Percentiles rank a stretch among this genome's conserved stretches.
Evolutionary conservation across 2,329 filamentous ascomycete genomes (phyloP).

Genomic region (Trichoderma citrinoviride): DNA sequence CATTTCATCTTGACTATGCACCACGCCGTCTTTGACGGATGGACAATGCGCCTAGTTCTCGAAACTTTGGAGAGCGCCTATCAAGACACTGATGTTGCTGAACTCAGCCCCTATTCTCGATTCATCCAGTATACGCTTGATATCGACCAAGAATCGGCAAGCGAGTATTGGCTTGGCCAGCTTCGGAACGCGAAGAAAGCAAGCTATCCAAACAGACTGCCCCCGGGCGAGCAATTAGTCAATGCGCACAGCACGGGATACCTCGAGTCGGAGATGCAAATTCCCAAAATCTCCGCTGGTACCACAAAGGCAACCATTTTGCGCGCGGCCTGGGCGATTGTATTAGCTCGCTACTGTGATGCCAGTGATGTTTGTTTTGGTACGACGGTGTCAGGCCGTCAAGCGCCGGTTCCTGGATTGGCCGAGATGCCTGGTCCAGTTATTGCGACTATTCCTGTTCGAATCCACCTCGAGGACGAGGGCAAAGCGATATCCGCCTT

Average conservation of each 20-base stretch:
- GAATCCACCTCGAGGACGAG: conserved; percentile 14
- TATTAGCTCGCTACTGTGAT: conserved; percentile 24
- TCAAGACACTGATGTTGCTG: neutral
- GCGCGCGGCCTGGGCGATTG: conserved; percentile 26
- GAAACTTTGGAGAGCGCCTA: conserved; percentile 20
- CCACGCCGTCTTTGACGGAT: conserved; percentile 33
- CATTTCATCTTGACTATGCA: conserved; percentile 30
- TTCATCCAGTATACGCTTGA: conserved; percentile 6
- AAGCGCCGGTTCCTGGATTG: conserved; percentile 20
- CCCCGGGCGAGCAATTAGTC: neutral
- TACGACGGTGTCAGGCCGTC: conserved; percentile 24
- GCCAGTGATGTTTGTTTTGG: conserved; percentile 27
- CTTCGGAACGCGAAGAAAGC: conserved; percentile 3
- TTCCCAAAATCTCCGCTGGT: neutral
- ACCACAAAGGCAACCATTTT: conserved; percentile 22
- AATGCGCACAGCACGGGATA: neutral
- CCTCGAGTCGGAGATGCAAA: neutral
- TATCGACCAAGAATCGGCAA: neutral
- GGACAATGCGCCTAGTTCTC: conserved; percentile 25
- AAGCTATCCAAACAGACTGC: neutral
- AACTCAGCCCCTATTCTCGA: neutral
- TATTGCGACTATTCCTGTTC: conserved; percentile 23
- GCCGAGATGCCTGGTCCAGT: conserved; percentile 22
- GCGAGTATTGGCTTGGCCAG: conserved; percentile 4
- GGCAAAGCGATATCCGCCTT: neutral